A percentile compares a stretch with the other conserved stretches of the same genome.
Evolutionary conservation across 331 rosid species (phyloP).

Genomic region (Malus hybrid): DNA sequence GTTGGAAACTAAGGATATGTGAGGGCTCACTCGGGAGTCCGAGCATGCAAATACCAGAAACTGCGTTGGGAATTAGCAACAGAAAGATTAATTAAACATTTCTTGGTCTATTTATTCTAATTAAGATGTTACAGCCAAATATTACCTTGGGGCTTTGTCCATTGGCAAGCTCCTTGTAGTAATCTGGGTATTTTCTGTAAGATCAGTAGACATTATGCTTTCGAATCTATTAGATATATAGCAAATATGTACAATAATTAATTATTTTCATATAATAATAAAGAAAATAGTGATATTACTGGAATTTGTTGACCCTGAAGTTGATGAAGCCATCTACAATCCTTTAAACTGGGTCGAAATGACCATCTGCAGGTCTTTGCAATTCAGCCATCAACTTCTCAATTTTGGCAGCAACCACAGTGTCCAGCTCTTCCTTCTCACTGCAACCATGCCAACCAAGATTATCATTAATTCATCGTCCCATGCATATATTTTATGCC

Average conservation of each 20-base stretch:
- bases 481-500: too few relatives aligned
- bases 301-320: conserved; percentile 4
- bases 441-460: background rate
- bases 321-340: conserved; percentile 6
- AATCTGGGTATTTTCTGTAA: background rate
- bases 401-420: conserved; percentile 4
- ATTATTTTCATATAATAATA: too few relatives aligned
- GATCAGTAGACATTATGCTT: background rate
- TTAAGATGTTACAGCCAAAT: background rate
- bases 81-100: background rate
- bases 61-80: conserved; percentile 12
- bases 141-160: conserved; percentile 7
- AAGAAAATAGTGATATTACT: background rate
- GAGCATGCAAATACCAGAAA: conserved; percentile 64
- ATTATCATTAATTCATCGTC: background rate
- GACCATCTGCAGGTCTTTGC: background rate
- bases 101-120: background rate
- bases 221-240: too few relatives aligned
- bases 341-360: background rate
- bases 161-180: background rate
- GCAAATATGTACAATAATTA: too few relatives aligned
- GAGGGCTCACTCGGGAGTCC: conserved; percentile 66
- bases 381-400: background rate
- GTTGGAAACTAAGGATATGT: conserved; percentile 36
- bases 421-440: background rate